These are phyloP conservation scores for Talaromyces verruculosus DNA, from an alignment of 2,329 filamentous ascomycete species.

Conservation along the genomic window DNA sequence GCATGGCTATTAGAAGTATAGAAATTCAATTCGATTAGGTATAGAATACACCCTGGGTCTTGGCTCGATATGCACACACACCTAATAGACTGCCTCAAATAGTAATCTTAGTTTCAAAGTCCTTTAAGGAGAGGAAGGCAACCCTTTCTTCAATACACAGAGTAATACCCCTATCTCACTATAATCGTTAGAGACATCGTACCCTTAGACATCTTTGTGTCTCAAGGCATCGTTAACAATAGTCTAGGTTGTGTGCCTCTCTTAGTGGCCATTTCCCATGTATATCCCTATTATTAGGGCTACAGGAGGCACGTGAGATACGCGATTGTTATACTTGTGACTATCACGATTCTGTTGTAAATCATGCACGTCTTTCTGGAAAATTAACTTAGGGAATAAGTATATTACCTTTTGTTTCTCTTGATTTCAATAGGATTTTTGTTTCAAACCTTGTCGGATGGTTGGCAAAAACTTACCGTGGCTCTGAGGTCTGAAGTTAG, in stretches of 20 bases:
- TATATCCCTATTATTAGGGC: neutral
- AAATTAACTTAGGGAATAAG: neutral
- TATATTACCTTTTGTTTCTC: no score
- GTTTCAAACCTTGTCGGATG: neutral
- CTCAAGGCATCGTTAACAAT: neutral
- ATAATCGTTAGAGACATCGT: neutral
- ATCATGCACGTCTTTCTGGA: neutral
- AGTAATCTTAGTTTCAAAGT: neutral
- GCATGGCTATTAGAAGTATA: neutral
- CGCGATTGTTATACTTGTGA: neutral
- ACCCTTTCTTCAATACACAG: neutral
- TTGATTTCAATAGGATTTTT: neutral
- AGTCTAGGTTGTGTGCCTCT: neutral
- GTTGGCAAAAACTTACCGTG: neutral
- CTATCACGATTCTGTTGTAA: neutral
- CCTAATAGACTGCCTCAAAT: no score
- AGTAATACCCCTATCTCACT: neutral
- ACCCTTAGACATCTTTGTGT: neutral
- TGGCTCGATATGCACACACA: no score
- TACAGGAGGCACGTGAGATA: neutral
- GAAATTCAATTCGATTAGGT: neutral
- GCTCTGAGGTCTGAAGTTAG: neutral
- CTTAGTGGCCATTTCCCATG: neutral
- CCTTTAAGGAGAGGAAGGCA: neutral
- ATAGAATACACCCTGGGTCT: no score